Evolutionary conservation across 768 basidiomycete species (phyloP).

Genomic region (Mycena rosella): DNA sequence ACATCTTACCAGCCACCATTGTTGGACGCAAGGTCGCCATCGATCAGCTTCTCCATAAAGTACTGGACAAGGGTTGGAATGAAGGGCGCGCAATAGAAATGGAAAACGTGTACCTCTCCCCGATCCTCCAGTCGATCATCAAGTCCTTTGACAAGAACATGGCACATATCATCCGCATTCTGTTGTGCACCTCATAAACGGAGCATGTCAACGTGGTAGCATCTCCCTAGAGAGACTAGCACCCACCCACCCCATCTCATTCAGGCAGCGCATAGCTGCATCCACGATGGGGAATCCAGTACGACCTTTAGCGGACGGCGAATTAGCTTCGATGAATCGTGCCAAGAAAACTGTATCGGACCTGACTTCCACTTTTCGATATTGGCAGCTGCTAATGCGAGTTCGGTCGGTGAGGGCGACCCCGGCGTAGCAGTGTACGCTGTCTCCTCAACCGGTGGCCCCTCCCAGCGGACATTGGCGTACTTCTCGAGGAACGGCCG

Average conservation of each 20-base stretch:
- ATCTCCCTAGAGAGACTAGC: too few species aligned
- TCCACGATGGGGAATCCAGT: constrained; percentile 95
- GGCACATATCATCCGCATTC: constrained; percentile 84
- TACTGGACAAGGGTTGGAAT: constrained; percentile 63
- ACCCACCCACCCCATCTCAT: constrained; percentile 72
- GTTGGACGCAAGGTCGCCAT: constrained; percentile 91
- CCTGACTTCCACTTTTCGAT: constrained; percentile 54
- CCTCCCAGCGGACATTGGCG: constrained; percentile 80
- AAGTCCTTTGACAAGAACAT: constrained; percentile 75
- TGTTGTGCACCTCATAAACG: too few species aligned
- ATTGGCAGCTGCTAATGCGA: constrained; percentile 38
- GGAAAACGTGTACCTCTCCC: constrained; percentile 67
- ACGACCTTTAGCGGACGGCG: constrained; percentile 58
- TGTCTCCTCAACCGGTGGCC: constrained; percentile 38
- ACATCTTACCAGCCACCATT: constrained; percentile 78
- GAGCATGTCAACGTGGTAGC: too few species aligned
- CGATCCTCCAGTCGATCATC: constrained; percentile 93
- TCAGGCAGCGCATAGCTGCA: constrained; percentile 82
- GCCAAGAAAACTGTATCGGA: not conserved
- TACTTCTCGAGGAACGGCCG: constrained; percentile 88
- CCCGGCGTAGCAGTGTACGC: constrained; percentile 11
- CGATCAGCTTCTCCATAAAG: constrained; percentile 91
- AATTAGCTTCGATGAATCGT: not conserved
- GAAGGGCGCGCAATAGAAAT: not conserved
- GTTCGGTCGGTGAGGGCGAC: constrained; percentile 30